A percentile compares a stretch with the other conserved stretches of the same genome.
Conservation (phyloP, 495 filamentous ascomycete species). For the Schizothecium vesticola region DNA sequence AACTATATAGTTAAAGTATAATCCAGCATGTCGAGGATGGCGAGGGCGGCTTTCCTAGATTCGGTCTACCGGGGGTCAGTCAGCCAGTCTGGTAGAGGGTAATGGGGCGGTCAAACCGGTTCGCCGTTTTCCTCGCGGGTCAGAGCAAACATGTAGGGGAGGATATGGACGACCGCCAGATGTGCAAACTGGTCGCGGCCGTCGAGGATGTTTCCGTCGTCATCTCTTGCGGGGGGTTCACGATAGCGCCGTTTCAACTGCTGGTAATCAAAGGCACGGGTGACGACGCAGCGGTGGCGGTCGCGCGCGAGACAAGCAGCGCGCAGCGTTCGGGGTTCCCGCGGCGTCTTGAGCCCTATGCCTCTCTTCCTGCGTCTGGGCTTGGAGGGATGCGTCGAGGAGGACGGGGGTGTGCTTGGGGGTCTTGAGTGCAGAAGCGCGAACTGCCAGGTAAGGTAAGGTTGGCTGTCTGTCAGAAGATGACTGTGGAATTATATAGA, state of each 20-base stretch:
- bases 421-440: constrained; percentile 8
- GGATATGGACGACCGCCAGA: too few species aligned
- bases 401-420: constrained; percentile 19
- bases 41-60: too few species aligned
- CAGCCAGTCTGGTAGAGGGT: too few species aligned
- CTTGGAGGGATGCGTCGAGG: constrained; percentile 16
- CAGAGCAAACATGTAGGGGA: too few species aligned
- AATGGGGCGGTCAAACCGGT: too few species aligned
- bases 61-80: too few species aligned
- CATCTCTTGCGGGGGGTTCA: constrained; percentile 11
- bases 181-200: neutral
- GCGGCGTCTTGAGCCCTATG: constrained; percentile 7
- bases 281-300: constrained; percentile 17
- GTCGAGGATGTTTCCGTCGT: constrained; percentile 12
- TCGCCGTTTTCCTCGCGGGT: too few species aligned
- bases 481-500: constrained; percentile 7
- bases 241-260: neutral
- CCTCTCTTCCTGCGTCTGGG: constrained; percentile 12
- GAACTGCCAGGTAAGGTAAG: neutral
- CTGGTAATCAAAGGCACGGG: constrained; percentile 4
- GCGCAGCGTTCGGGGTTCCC: constrained; percentile 15
- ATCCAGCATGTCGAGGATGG: too few species aligned
- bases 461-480: neutral
- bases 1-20: too few species aligned
- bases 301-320: constrained; percentile 17